These are phyloP conservation scores for Choiromyces venosus DNA, from an alignment of 495 filamentous ascomycete species.

Conservation along the genomic window DNA sequence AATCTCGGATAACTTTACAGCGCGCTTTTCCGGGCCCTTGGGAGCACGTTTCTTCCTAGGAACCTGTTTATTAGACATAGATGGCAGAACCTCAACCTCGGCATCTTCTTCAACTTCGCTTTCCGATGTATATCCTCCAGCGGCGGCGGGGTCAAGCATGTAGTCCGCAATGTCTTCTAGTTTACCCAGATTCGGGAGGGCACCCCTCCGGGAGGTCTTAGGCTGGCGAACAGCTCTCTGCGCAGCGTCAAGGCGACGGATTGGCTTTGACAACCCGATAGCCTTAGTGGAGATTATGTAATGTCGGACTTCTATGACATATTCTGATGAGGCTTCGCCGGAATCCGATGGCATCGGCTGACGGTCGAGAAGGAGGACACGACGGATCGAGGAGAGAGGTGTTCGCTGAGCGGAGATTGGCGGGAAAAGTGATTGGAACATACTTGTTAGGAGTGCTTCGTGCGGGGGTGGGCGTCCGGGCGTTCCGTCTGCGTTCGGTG, in stretches of 20 bases:
- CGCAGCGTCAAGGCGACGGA: slow-evolving; percentile 83
- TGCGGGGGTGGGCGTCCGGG: slow-evolving; percentile 71
- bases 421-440: slow-evolving; percentile 95
- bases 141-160: slow-evolving; percentile 74
- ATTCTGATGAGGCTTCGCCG: slow-evolving; percentile 55
- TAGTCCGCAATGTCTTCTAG: slow-evolving; percentile 93
- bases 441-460: slow-evolving; percentile 83
- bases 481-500: slow-evolving; percentile 57
- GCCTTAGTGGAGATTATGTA: slow-evolving; percentile 89
- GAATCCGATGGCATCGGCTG: slow-evolving; percentile 47
- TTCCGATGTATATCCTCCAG: slow-evolving; percentile 80
- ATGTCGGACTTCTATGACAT: slow-evolving; percentile 85
- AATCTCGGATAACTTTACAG: slow-evolving; percentile 84
- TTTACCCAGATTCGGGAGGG: slow-evolving; percentile 80
- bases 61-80: slow-evolving; percentile 47
- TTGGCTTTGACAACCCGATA: slow-evolving; percentile 72
- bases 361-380: slow-evolving; percentile 84
- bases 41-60: slow-evolving; percentile 30
- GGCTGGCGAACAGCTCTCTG: slow-evolving; percentile 51
- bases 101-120: slow-evolving; percentile 91
- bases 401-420: slow-evolving; percentile 89
- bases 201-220: slow-evolving; percentile 53
- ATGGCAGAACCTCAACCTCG: slow-evolving; percentile 84
- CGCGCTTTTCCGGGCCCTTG: slow-evolving; percentile 61
- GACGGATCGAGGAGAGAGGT: slow-evolving; percentile 77